Conservation (phyloP, 306 rosid species). For the Amphicarpaea edgeworthii region DNA sequence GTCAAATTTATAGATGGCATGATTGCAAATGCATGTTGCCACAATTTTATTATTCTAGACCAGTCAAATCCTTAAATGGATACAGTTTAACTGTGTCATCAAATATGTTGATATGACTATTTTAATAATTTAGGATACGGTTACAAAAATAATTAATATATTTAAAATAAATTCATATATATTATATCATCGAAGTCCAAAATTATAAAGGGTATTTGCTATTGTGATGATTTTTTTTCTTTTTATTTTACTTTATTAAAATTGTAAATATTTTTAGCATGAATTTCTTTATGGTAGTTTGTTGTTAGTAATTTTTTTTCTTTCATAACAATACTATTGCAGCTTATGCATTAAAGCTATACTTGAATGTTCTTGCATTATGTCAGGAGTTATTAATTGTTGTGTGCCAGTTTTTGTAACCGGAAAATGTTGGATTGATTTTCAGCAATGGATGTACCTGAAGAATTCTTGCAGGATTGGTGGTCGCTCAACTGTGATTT, state of each 20-base stretch:
- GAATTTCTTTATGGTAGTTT: neutral
- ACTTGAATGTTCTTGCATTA: neutral
- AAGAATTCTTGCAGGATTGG: conserved; percentile 49
- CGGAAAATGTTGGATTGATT: conserved; percentile 7
- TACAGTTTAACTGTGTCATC: neutral
- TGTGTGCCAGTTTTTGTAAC: neutral
- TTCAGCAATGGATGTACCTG: conserved; percentile 42
- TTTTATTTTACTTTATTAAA: neutral
- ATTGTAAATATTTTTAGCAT: neutral
- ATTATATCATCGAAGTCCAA: neutral
- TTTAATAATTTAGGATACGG: neutral
- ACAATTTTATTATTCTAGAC: neutral
- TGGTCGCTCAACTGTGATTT: conserved; percentile 22
- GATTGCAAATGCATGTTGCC: neutral
- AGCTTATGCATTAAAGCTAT: neutral
- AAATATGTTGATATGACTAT: neutral
- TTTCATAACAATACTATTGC: neutral
- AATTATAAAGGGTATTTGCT: neutral
- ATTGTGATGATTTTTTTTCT: neutral
- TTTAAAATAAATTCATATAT: neutral
- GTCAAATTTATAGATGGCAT: neutral
- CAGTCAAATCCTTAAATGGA: neutral
- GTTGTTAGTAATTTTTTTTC: neutral
- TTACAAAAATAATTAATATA: neutral
- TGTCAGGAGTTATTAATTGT: neutral